Base-by-base conservation (phyloP, 2,329 filamentous ascomycete genomes). In the Diaporthe aspalathi region DNA sequence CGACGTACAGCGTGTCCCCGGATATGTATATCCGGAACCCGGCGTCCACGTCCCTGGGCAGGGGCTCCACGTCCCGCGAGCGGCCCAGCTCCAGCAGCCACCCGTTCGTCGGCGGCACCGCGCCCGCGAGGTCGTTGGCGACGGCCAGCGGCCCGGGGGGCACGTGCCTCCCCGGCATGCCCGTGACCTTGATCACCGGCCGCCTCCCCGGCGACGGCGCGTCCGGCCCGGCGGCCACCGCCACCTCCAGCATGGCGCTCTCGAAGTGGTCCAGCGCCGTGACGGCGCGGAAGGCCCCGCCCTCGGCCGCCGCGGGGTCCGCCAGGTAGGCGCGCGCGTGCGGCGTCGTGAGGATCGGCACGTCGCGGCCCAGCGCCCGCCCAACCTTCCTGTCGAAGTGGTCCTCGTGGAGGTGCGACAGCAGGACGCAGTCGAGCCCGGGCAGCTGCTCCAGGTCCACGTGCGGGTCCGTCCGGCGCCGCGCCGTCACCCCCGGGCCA, bases 11-110 rank as follows among this genome's bases (percentile, higher is more conserved):
- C 2, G 90, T 92, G 76, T 92, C 90, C 24, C 90, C 90, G 0
- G 89, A 89, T 72, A 92, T 91, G 79, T 92, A 92, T 75, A 92
- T 90, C 17, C 86, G 79, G 75, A 89, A 90, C 1, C 88, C 86
- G 27, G 79, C 82, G 14, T 83, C 77, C 71, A 88, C 84, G 5
- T 76, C 73, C 20, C 72, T 72, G 24, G 76, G 68, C 8, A 45
- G 56, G 27, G 56, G 14, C 56, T 62, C 56, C 22, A 22, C 16
- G 1, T 73, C 68, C 66, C 73, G 66, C 32, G 35, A 78, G 74
- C 87, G 84, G 1, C 90, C 89, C 12, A 92, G 80, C 77, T 92
- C 89, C 5, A 92, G 73, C 80, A 92, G 87, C 89, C 90, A 92
- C 40, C 90, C 90, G 76, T 91, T 92, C 1, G 87, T 91, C 2